phyloP scores from a whole-genome alignment of 331 rosid genomes.

The Dryas integrifolia region DNA sequence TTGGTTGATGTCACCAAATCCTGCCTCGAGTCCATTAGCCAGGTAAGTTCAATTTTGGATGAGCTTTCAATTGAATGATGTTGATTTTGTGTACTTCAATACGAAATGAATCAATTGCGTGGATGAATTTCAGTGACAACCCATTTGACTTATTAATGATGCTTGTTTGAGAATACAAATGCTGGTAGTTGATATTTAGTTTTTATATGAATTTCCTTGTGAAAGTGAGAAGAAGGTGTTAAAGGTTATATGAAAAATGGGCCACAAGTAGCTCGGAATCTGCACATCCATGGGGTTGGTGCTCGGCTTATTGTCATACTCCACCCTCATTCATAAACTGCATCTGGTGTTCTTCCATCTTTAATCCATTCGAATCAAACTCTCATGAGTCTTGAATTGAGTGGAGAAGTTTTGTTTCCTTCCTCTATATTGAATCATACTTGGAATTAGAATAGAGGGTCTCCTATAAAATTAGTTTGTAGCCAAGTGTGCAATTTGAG shows the following conservation, averaged over 20 bases:
- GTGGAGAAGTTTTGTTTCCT: not conserved
- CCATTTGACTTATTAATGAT: not conserved
- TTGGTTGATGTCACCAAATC: conserved; percentile 63
- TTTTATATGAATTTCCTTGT: not conserved
- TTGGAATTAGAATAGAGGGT: not conserved
- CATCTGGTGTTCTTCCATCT: not conserved
- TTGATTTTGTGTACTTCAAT: not conserved
- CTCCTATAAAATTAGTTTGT: not conserved
- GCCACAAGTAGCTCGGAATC: not conserved
- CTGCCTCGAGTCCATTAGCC: conserved; percentile 68
- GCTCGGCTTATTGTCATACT: not conserved
- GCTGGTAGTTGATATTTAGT: not conserved
- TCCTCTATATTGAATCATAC: not conserved
- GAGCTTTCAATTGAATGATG: not conserved
- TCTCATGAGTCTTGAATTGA: not conserved
- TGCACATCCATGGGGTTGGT: not conserved
- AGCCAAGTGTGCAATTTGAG: not conserved
- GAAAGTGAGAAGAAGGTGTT: not conserved
- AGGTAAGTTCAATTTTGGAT: conserved; percentile 38
- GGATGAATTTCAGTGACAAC: too few species aligned
- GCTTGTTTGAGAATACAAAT: not conserved
- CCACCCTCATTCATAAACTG: not conserved
- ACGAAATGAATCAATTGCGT: not conserved
- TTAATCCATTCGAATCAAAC: not conserved
- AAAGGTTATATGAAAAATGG: not conserved